Evolutionary conservation across 2,329 filamentous ascomycete species (phyloP), one percentile per base, ranked within the genome.

Genomic region (Aureobasidium sp.): DNA sequence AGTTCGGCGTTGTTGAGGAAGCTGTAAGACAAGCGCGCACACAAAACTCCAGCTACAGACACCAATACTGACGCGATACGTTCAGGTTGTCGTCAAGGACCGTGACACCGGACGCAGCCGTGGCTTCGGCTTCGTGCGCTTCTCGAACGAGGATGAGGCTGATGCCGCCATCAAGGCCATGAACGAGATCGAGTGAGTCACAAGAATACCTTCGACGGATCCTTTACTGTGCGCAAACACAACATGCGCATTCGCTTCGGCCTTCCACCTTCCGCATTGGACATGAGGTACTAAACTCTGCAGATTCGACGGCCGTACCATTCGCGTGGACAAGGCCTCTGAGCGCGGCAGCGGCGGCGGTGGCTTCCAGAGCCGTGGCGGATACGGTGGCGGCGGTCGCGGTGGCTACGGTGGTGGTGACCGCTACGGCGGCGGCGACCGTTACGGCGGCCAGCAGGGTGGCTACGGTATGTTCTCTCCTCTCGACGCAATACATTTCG

Each of bases 41-140:
- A 88, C 27, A 1, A n/a, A 45, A 37, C 29, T 29, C 33, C 23
- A 29, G n/a, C 15, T 23, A 23, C 23, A 43, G 1, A 15, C 5
- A n/a, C 21, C 19, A 25, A 37, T 57, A 40, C 43, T 58, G 33
- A 58, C 33, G 43, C 21, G 25, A 43, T 33, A 31, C 27, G 8
- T 31, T 13, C 51, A 97, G 93, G 89, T 96, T 64, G 93, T 99
- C 67, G 92, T 97, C 70, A 97, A 96, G 79, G 93, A 99, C 75
- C 90, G 92, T 70, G 93, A 97, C 73, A 96, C 93, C 70, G 89
- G 90, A 69, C 90, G 93, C 74, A 96, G 92, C 81, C 90, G 94
- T 74, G 94, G 94, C 63, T 99, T 97, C 74, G 94, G 94, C 50
- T 97, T 97, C 74, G 93, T 99, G 65, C 89, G 92, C 68, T 99